phyloP scores from a whole-genome alignment of 768 basidiomycete species.

The Pulveroboletus frians region DNA sequence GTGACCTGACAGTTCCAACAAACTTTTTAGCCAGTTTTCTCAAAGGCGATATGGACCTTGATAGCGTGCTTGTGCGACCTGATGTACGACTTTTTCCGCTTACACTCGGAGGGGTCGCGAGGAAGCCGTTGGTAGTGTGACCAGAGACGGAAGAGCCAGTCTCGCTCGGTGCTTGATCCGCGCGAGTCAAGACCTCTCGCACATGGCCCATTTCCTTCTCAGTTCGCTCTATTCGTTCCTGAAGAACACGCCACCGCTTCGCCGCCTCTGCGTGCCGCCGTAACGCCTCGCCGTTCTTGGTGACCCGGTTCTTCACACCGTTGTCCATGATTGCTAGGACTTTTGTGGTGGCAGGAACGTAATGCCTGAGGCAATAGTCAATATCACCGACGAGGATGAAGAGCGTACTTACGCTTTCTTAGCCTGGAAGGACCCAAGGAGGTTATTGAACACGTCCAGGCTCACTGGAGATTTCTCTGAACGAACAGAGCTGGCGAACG shows the following conservation, averaged over 20 bases:
- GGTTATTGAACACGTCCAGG: constrained; percentile 57
- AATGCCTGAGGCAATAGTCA: constrained; percentile 56
- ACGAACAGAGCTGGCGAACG: constrained; percentile 42
- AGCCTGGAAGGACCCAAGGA: constrained; percentile 75
- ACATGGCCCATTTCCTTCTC: constrained; percentile 78
- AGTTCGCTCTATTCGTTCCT: constrained; percentile 73
- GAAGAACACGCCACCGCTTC: constrained; percentile 75
- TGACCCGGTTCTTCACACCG: constrained; percentile 87
- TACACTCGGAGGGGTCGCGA: constrained; percentile 58
- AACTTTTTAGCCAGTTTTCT: constrained; percentile 72
- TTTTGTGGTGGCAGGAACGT: constrained; percentile 89
- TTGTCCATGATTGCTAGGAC: constrained; percentile 92
- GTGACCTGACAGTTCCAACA: constrained; percentile 42
- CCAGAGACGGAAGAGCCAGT: constrained; percentile 66
- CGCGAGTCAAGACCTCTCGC: constrained; percentile 50
- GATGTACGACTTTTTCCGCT: constrained; percentile 40
- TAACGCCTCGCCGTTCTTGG: constrained; percentile 94
- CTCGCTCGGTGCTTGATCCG: constrained; percentile 57
- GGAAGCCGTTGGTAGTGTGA: constrained; percentile 50
- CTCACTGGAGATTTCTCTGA: constrained; percentile 50
- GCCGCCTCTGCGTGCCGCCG: constrained; percentile 86
- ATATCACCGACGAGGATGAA: constrained; percentile 2
- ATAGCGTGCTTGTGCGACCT: constrained; percentile 43
- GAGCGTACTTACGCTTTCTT: constrained; percentile 71
- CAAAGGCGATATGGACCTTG: constrained; percentile 76